These are phyloP conservation scores for Macaranga tanarius DNA, from an alignment of 441 rosid genomes.

Conservation along the genomic window DNA sequence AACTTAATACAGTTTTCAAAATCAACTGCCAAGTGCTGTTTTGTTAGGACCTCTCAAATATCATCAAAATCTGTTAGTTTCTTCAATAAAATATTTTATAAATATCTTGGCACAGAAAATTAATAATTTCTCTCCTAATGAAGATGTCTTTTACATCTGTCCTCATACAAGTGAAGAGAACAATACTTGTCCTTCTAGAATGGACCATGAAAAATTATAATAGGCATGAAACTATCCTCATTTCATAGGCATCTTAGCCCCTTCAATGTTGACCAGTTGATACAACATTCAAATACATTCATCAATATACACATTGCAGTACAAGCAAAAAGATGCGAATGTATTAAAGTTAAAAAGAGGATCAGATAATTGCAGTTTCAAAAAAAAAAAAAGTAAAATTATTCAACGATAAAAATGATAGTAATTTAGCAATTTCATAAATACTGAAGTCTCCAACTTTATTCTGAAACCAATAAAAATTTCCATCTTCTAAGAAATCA, in stretches of 20 bases:
- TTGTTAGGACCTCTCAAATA: too few species aligned
- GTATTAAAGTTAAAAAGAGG: not conserved
- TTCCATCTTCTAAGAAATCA: too few species aligned
- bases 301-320: not conserved
- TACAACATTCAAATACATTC: too few species aligned
- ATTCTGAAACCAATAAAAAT: not conserved
- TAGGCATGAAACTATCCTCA: not conserved
- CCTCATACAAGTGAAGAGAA: not conserved
- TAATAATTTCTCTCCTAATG: not conserved
- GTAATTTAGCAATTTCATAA: not conserved
- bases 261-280: not conserved
- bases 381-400: not conserved
- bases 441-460: not conserved
- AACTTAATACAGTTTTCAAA: not conserved
- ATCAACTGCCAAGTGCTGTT: not conserved
- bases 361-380: not conserved
- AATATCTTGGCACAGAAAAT: not conserved
- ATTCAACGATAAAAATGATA: not conserved
- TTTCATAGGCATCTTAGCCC: not conserved
- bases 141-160: not conserved
- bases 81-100: not conserved
- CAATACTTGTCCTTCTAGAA: not conserved
- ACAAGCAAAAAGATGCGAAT: not conserved
- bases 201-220: not conserved
- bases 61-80: not conserved